A percentile compares a stretch with the other conserved stretches of the same genome.
Evolutionary conservation across 345 rosid genomes (phyloP).

Genomic region (Gossypium stocksii): DNA sequence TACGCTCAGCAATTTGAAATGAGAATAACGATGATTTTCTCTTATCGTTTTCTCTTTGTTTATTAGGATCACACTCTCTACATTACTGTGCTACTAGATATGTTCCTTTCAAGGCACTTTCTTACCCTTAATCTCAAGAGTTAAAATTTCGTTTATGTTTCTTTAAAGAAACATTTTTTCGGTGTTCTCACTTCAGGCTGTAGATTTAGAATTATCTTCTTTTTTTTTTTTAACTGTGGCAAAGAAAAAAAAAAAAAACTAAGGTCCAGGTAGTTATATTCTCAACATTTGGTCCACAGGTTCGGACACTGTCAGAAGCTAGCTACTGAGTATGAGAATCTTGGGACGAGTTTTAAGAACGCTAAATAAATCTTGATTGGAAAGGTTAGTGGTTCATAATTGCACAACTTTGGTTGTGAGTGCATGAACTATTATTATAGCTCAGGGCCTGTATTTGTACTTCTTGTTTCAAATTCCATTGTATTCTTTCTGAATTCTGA

Average conservation of each 20-base stretch:
- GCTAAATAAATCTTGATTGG: constrained; percentile 84
- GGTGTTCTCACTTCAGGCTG: neutral
- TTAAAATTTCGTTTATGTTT: neutral
- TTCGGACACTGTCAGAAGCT: constrained; percentile 99
- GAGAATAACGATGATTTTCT: neutral
- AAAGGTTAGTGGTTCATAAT: constrained; percentile 47
- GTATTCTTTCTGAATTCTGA: neutral
- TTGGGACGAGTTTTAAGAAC: constrained; percentile 85
- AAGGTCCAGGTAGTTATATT: neutral
- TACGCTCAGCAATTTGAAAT: constrained; percentile 2
- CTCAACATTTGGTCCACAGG: constrained; percentile 35
- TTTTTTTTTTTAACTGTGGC: neutral
- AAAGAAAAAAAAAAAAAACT: too few species aligned
- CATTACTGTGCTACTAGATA: neutral
- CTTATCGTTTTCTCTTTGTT: neutral
- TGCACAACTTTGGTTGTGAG: neutral
- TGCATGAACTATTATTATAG: neutral
- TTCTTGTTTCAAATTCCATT: neutral
- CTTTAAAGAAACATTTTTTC: neutral
- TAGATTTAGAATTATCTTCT: neutral
- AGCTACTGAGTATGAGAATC: constrained; percentile 93
- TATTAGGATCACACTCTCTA: neutral
- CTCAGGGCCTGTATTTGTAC: neutral
- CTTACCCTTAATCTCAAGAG: neutral
- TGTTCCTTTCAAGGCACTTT: neutral